Percentiles rank a stretch among this genome's conserved stretches.
phyloP scores from a whole-genome alignment of 2,329 filamentous ascomycete species.

The Graphiopsis chlorocephala region DNA sequence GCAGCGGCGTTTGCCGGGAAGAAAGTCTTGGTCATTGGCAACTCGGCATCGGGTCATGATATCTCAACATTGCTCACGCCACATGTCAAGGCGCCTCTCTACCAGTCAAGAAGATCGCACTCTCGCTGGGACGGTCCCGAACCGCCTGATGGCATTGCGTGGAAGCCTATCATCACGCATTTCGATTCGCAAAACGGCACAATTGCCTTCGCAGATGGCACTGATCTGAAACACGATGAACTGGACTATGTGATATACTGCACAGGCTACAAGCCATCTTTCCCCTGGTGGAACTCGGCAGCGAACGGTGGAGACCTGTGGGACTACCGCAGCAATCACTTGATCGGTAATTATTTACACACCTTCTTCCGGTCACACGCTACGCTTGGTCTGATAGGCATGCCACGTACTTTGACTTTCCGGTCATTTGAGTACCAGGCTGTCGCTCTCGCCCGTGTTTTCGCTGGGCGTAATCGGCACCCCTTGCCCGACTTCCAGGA shows the following conservation, averaged over 20 bases:
- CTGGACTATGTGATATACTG: constrained; percentile 35
- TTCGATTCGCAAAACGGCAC: constrained; percentile 32
- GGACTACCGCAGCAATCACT: constrained; percentile 48
- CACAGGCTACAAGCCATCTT: constrained; percentile 43
- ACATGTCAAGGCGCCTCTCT: constrained; percentile 41
- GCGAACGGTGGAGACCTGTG: constrained; percentile 47
- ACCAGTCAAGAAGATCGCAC: constrained; percentile 51
- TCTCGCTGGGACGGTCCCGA: constrained; percentile 51
- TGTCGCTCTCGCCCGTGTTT: constrained; percentile 51
- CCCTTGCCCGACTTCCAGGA: constrained; percentile 43
- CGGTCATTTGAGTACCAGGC: constrained; percentile 58
- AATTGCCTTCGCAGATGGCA: constrained; percentile 31
- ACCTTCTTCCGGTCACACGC: constrained; percentile 51
- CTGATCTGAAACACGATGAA: constrained; percentile 19
- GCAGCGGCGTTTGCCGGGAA: neutral
- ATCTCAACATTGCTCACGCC: constrained; percentile 28
- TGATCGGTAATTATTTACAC: constrained; percentile 51
- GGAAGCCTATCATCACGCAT: constrained; percentile 53
- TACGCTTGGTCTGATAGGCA: constrained; percentile 51
- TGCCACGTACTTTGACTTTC: constrained; percentile 53
- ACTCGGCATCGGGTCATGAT: constrained; percentile 35
- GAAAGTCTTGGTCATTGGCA: constrained; percentile 33
- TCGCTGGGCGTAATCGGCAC: constrained; percentile 41
- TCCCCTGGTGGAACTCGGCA: constrained; percentile 48
- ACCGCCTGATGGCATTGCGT: constrained; percentile 49